phyloP scores from a whole-genome alignment of 768 basidiomycete genomes.

The Boletus rex-veris region DNA sequence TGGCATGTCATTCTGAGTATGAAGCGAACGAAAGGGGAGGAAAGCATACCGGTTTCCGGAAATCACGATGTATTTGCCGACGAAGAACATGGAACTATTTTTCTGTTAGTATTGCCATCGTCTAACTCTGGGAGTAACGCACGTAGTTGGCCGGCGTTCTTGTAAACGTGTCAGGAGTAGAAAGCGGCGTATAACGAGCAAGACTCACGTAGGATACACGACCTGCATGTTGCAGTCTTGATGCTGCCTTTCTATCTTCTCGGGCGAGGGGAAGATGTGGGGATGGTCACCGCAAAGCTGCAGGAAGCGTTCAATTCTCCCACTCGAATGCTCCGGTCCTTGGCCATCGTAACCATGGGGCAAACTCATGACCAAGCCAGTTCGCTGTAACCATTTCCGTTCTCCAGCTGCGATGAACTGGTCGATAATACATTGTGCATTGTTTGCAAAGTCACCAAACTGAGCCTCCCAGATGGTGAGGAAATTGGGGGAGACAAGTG shows the following conservation, averaged over 20 bases:
- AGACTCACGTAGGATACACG: conserved; percentile 86
- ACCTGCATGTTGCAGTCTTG: conserved; percentile 99
- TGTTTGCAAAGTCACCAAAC: conserved; percentile 98
- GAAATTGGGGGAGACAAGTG: conserved; percentile 89
- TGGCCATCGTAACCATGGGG: conserved; percentile 99
- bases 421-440: conserved; percentile 96
- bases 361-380: conserved; percentile 81
- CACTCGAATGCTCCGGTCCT: conserved; percentile 97
- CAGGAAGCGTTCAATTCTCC: conserved; percentile 91
- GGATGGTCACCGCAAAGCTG: conserved; percentile 99
- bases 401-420: conserved; percentile 98
- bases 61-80: conserved; percentile 95
- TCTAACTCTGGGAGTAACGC: conserved; percentile 1
- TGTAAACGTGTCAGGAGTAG: conserved; percentile 9
- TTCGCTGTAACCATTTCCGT: conserved; percentile 95
- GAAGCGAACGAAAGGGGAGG: not conserved
- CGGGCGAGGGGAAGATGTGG: conserved; percentile 77
- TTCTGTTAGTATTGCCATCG: conserved; percentile 11
- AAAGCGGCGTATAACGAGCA: not conserved
- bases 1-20: not conserved
- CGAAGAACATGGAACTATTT: conserved; percentile 90
- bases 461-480: conserved; percentile 99
- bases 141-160: conserved; percentile 95
- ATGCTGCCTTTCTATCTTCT: conserved; percentile 92
- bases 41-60: conserved; percentile 83